Evolutionary conservation across 345 rosid genomes (phyloP), one percentile per base, ranked within the genome.

Genomic region (Citrus glauca): DNA sequence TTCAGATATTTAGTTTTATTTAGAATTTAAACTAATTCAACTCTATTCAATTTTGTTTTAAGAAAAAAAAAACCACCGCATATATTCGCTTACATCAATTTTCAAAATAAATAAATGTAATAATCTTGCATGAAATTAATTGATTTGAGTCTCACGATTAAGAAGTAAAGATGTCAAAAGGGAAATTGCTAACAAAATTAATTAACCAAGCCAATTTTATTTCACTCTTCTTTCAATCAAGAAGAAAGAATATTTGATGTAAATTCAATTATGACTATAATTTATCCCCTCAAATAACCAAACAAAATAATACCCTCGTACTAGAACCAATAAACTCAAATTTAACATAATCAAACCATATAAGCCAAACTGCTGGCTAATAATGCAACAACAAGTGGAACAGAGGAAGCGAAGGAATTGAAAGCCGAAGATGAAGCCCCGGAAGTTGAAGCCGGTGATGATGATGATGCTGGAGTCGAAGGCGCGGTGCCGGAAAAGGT

Each of bases 401-500:
- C 75, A 24, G 53, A 66, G 30, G 35, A 69, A 38, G 38, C 61
- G 73, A 73, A 75, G 61, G 83, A 65, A n/a, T 9, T 48, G 40
- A 55, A 20, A 30, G 73, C 32, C 22, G 17, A 45, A 45, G 50
- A 13, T 13, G 78, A 77, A 60, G 88, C 78, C 4, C 73, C 71
- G 3, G 88, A 73, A 50, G 71, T 24, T 28, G 85, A 40, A 7
- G 81, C n/a, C 63, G 82, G n/a, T 1, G 82, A 63, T 30, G 70
- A 59, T 13, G 68, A 77, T 3, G 89, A 76, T 27, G 82, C 82
- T 0, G 93, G 89, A 1, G 90, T 78, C 4, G 96, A 86, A 2
- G 92, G 63, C 5, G 90, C 89, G 45, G 79, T 84, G 42, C 88
- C 93, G 16, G 92, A 73, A 22, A 82, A 85, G 14, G 87, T 85